Evolutionary conservation across 768 basidiomycete species (phyloP).

Genomic region (Naganishia vaughanmartiniae): DNA sequence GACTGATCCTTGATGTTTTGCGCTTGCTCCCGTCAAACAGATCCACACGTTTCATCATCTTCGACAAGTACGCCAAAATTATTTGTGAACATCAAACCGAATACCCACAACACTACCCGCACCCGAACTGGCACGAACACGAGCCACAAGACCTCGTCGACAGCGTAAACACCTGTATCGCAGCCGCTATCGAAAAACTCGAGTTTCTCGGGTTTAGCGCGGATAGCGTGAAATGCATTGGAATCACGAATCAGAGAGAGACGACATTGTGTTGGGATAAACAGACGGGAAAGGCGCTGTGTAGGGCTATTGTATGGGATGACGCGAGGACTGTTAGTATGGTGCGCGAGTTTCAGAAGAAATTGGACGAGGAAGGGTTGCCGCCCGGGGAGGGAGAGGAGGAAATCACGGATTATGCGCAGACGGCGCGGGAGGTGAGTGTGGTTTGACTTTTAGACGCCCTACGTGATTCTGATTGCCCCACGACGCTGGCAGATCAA

Average conservation of each 20-base stretch:
- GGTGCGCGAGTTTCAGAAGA: constrained; percentile 74
- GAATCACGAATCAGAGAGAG: constrained; percentile 96
- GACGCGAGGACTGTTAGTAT: constrained; percentile 86
- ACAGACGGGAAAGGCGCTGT: constrained; percentile 80
- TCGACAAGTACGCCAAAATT: constrained; percentile 81
- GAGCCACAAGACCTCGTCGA: constrained; percentile 77
- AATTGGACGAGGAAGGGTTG: constrained; percentile 70
- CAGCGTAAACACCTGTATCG: constrained; percentile 72
- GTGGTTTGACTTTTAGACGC: background rate
- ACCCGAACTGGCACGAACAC: constrained; percentile 96
- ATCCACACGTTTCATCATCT: constrained; percentile 86
- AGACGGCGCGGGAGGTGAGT: constrained; percentile 34
- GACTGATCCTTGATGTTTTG: background rate
- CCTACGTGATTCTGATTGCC: background rate
- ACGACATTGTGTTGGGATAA: constrained; percentile 92
- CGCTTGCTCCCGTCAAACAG: constrained; percentile 53
- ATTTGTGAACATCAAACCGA: constrained; percentile 85
- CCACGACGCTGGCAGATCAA: background rate
- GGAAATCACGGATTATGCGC: constrained; percentile 64
- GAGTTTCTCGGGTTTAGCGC: constrained; percentile 69
- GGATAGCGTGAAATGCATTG: constrained; percentile 84
- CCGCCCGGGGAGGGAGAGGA: constrained; percentile 59
- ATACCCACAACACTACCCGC: constrained; percentile 88
- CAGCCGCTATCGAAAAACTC: constrained; percentile 66
- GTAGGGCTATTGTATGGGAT: constrained; percentile 79